These are phyloP conservation scores for Silybum marianum DNA, from an alignment of 129 eudicot species.

Conservation along the genomic window DNA sequence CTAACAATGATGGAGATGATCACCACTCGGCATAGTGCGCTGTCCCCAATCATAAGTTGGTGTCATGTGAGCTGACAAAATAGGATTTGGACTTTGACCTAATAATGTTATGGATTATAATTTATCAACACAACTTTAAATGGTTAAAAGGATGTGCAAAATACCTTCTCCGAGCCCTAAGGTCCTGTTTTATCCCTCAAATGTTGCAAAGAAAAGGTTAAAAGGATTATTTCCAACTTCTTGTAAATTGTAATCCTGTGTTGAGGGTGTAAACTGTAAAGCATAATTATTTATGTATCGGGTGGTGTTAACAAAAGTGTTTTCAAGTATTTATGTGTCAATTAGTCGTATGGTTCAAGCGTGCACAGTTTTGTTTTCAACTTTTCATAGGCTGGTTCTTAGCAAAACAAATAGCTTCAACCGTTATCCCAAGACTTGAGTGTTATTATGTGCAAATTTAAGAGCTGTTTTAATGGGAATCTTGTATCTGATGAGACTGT, in stretches of 20 bases:
- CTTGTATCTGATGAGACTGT: neutral
- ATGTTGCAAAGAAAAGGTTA: neutral
- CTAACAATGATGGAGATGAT: slow-evolving; percentile 12
- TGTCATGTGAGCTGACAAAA: slow-evolving; percentile 22
- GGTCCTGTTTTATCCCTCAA: neutral
- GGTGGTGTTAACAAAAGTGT: neutral
- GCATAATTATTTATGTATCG: neutral
- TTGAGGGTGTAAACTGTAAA: neutral
- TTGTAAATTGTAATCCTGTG: neutral
- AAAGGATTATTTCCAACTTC: neutral
- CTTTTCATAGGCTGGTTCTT: neutral
- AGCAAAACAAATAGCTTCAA: neutral
- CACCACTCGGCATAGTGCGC: neutral
- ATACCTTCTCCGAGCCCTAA: neutral
- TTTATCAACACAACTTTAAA: neutral
- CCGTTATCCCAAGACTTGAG: neutral
- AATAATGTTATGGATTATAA: slow-evolving; percentile 5
- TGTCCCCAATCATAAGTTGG: slow-evolving; percentile 11
- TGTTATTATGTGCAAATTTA: neutral
- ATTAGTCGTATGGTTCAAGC: neutral
- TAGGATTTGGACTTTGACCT: slow-evolving; percentile 12
- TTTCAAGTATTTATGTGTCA: neutral
- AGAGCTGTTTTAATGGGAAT: neutral
- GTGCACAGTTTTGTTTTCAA: neutral
- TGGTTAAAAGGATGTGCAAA: neutral